Evolutionary conservation across 2,329 filamentous ascomycete genomes (phyloP), one percentile per base, ranked within the genome.

Genomic region (Sporothrix pallida): DNA sequence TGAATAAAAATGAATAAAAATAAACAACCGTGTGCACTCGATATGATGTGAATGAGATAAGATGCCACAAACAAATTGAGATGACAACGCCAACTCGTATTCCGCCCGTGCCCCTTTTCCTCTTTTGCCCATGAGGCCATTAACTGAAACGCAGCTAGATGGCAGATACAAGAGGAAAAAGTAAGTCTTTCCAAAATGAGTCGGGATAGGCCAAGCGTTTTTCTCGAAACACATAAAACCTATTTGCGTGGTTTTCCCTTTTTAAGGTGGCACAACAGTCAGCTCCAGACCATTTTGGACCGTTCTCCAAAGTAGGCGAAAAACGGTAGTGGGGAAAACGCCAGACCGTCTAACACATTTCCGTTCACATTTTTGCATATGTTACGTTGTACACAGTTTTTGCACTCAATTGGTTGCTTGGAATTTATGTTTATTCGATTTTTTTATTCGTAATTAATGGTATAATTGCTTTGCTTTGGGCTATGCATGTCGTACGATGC

Each of bases 1-100:
- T 48, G 23, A 67, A 48, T n/a, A 44, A 67, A 48, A 60, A 31
- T 31, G 12, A 37, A 60, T 60, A 15, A 60, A 48, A 67, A 48
- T 31, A 50, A 50, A 67, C 7, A 50, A 9, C 17, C 37, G 44
- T 63, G 17, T 10, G 3, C 23, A 26, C 52, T 54, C 13, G 52
- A 20, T 12, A 56, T 26, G 1, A 3, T 26, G 2, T 12, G 20
- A 20, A 8, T 54, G 52, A 54, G 6, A 54, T 10, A 8, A 8
- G 5, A 54, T 26, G 52, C 20, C 52, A 23, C 23, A 12, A 37
- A 37, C 31, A 37, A 37, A 37, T 37, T 37, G 52, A 54, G 6
- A 54, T 10, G 9, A 37, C 5, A 3, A 20, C 12, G 52, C 20
- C n/a, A 23, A 23, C 2, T 56, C 52, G 9, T 10, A 23, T 26